Percentiles rank a stretch among this genome's conserved stretches.
Conservation (phyloP, 2,329 filamentous ascomycete genomes). For the Diaporthe sp. region DNA sequence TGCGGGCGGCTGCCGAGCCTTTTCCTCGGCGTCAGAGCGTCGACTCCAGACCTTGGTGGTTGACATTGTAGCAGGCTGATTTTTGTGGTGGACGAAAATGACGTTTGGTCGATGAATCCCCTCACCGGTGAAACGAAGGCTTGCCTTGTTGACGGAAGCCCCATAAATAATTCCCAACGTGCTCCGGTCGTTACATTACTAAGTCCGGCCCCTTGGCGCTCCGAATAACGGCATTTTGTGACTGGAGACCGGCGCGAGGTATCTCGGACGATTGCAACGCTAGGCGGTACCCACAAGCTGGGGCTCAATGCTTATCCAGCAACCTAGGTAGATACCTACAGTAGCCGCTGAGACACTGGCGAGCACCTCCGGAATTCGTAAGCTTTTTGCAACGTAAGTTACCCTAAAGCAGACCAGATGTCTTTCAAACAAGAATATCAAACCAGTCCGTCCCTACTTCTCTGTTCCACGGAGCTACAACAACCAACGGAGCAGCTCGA, state of each 20-base stretch:
- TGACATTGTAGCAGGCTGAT: conserved; percentile 1
- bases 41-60: conserved; percentile 23
- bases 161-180: conserved; percentile 5
- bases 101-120: conserved; percentile 15
- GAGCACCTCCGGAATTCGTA: neutral
- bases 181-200: conserved; percentile 7
- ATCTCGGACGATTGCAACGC: neutral
- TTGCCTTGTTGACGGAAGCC: conserved; percentile 12
- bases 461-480: neutral
- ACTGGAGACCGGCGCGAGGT: neutral
- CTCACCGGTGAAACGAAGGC: conserved; percentile 15
- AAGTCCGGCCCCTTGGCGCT: neutral
- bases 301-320: neutral
- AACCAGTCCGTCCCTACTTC: neutral
- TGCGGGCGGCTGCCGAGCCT: neutral
- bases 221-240: neutral
- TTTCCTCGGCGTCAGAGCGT: conserved; percentile 28
- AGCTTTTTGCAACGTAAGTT: neutral
- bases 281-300: neutral
- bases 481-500: neutral
- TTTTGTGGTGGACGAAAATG: neutral
- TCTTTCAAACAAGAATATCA: neutral
- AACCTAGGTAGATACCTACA: neutral
- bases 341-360: neutral
- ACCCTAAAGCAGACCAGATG: neutral